These are phyloP conservation scores for Astrephomene gubernaculifera DNA, from an alignment of 139 green algal genomes.

Conservation along the genomic window DNA sequence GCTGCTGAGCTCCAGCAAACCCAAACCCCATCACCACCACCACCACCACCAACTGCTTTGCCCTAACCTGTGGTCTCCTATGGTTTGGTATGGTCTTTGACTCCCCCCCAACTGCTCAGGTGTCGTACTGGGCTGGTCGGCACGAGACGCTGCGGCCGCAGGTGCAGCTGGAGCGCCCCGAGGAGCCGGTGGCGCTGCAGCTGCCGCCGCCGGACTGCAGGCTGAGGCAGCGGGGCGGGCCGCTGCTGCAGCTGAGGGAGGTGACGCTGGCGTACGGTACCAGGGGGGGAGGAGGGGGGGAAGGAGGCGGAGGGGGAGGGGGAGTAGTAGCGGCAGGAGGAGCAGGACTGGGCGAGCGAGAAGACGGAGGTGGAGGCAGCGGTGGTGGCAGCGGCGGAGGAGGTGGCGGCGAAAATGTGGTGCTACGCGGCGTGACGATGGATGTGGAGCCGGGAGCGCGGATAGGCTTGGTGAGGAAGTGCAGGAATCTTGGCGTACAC, in stretches of 20 bases:
- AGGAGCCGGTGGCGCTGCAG: slow-evolving; percentile 56
- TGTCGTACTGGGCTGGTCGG: slow-evolving; percentile 12
- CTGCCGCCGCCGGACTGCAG: slow-evolving; percentile 55
- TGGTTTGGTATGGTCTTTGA: too few species aligned
- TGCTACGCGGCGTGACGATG: slow-evolving; percentile 48
- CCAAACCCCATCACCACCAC: too few species aligned
- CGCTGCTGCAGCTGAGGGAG: slow-evolving; percentile 71
- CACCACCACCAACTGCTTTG: too few species aligned
- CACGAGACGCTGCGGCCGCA: slow-evolving; percentile 44
- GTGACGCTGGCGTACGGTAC: slow-evolving; percentile 40
- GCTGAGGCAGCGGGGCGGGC: slow-evolving; percentile 47
- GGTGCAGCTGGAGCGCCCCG: slow-evolving; percentile 51
- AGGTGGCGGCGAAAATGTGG: slow-evolving; percentile 15
- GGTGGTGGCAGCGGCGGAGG: background rate
- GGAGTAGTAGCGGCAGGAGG: background rate
- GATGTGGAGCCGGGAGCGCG: slow-evolving; percentile 71
- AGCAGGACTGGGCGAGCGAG: background rate
- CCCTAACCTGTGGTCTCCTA: too few species aligned
- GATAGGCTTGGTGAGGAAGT: slow-evolving; percentile 65
- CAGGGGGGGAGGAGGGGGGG: background rate
- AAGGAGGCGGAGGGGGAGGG: background rate
- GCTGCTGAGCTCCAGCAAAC: too few species aligned
- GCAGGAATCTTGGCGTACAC: background rate
- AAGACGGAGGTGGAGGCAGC: background rate
- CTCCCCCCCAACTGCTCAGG: too few species aligned